phyloP scores from a whole-genome alignment of 306 rosid species.

The Fragaria ananassa region DNA sequence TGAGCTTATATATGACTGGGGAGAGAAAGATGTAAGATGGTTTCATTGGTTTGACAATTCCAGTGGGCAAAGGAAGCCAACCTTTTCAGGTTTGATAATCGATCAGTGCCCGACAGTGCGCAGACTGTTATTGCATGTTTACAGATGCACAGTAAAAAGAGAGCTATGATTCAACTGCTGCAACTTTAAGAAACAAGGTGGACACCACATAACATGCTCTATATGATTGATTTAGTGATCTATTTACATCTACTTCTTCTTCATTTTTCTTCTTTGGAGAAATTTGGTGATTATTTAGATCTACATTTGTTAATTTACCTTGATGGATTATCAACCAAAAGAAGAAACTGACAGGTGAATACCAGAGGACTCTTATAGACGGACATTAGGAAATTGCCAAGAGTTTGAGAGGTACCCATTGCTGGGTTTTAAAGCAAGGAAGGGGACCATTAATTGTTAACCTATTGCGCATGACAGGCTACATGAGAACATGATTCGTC shows the following conservation, averaged over 20 bases:
- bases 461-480: background rate
- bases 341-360: background rate
- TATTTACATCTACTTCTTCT: background rate
- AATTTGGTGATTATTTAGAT: background rate
- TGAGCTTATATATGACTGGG: background rate
- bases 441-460: background rate
- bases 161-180: background rate
- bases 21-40: background rate
- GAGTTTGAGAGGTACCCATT: background rate
- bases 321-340: background rate
- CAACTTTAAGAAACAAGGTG: background rate
- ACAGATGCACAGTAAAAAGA: background rate
- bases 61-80: background rate
- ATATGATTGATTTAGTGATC: background rate
- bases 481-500: constrained; percentile 1
- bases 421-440: background rate
- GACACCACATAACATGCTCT: background rate
- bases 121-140: background rate
- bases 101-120: background rate
- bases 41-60: background rate
- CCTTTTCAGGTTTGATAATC: background rate
- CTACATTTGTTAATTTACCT: background rate
- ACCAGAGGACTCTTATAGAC: background rate
- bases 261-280: background rate
- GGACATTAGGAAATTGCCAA: background rate